Conservation (phyloP, 2,329 filamentous ascomycete species). For the Aaosphaeria arxii region DNA sequence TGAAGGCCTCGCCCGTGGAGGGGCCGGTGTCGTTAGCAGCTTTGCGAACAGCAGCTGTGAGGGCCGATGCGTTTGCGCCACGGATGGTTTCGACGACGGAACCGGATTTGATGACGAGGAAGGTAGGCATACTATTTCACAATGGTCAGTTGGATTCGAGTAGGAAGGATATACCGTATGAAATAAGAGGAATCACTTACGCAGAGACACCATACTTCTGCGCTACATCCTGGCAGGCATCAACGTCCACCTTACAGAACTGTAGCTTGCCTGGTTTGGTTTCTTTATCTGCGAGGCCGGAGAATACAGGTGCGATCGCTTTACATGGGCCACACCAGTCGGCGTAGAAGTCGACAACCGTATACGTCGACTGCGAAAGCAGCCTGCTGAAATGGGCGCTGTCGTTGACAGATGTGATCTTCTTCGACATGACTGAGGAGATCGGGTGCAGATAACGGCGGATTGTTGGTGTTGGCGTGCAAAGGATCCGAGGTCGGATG, state of each 20-base stretch:
- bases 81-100: constrained; percentile 46
- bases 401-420: constrained; percentile 13
- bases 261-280: constrained; percentile 40
- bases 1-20: constrained; percentile 38
- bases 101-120: constrained; percentile 45
- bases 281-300: constrained; percentile 48
- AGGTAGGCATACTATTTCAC: constrained; percentile 42
- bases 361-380: constrained; percentile 16
- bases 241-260: constrained; percentile 54
- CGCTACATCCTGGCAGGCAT: constrained; percentile 47
- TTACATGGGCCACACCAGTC: constrained; percentile 56
- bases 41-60: constrained; percentile 46
- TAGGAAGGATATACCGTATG: background rate
- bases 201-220: constrained; percentile 47
- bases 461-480: too few relatives aligned
- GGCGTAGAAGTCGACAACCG: constrained; percentile 48
- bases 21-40: constrained; percentile 40
- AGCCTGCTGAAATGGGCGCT: constrained; percentile 14
- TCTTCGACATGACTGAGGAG: background rate
- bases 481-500: too few relatives aligned
- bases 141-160: background rate
- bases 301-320: constrained; percentile 45
- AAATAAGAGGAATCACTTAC: constrained; percentile 15
- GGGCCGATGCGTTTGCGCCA: constrained; percentile 48
- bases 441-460: too few relatives aligned